Evolutionary conservation across 345 rosid species (phyloP).

Genomic region (Eucalyptus leucophloia): DNA sequence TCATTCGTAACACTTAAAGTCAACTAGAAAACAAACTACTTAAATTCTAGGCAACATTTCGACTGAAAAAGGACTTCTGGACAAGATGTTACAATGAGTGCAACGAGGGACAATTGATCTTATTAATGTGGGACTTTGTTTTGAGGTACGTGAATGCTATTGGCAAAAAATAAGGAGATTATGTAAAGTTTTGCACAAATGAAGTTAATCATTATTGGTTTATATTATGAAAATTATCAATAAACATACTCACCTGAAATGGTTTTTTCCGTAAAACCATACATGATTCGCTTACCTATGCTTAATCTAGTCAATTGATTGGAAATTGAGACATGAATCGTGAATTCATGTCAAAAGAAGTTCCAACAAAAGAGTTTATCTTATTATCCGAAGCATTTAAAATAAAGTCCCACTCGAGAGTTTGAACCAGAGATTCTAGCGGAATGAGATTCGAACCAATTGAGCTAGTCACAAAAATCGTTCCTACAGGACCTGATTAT

Average conservation of each 20-base stretch:
- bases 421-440: rapidly evolving
- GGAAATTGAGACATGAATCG: background rate
- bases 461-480: background rate
- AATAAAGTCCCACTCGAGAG: rapidly evolving
- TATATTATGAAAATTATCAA: background rate
- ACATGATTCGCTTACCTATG: rapidly evolving
- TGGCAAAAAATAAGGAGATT: background rate
- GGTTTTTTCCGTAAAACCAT: background rate
- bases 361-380: background rate
- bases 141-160: background rate
- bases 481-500: background rate
- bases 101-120: background rate
- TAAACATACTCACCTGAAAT: background rate
- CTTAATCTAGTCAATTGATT: background rate
- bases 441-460: background rate
- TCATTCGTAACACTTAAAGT: background rate
- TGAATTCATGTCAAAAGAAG: background rate
- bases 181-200: rapidly evolving
- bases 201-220: background rate
- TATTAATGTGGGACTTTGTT: background rate
- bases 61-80: rapidly evolving
- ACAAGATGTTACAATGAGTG: background rate
- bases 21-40: rapidly evolving
- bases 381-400: rapidly evolving
- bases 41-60: background rate